A percentile compares a stretch with the other conserved stretches of the same genome.
phyloP scores from a whole-genome alignment of 768 basidiomycete genomes.

The Podaxis sp. region DNA sequence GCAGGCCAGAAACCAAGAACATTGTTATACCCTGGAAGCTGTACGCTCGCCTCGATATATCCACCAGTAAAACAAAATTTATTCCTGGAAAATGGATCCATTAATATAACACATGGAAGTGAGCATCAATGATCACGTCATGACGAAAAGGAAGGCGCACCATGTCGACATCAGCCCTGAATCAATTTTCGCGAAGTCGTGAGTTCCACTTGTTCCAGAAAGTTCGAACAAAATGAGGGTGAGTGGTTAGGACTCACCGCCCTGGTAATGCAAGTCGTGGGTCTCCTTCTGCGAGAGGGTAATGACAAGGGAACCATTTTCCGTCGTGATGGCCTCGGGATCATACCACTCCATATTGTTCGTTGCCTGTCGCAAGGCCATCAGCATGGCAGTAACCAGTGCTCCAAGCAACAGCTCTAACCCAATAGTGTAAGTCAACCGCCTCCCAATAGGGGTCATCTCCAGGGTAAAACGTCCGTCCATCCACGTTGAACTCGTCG shows the following conservation, averaged over 20 bases:
- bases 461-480: conserved; percentile 75
- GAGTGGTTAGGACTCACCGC: conserved; percentile 42
- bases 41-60: conserved; percentile 63
- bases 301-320: conserved; percentile 70
- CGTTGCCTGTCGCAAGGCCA: conserved; percentile 37
- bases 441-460: conserved; percentile 89
- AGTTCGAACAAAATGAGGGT: conserved; percentile 12
- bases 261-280: conserved; percentile 71
- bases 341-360: conserved; percentile 86
- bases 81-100: conserved; percentile 52
- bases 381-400: background rate
- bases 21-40: conserved; percentile 66
- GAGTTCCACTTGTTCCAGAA: conserved; percentile 19
- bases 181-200: background rate
- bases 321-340: conserved; percentile 75
- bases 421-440: conserved; percentile 79
- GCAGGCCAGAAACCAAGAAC: conserved; percentile 78
- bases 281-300: conserved; percentile 63
- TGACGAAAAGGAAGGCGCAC: conserved; percentile 26
- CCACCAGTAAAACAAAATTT: conserved; percentile 91
- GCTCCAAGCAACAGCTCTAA: conserved; percentile 21
- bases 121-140: background rate
- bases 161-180: conserved; percentile 48
- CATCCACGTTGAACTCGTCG: conserved; percentile 76
- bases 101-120: conserved; percentile 24